Conservation (phyloP, 345 rosid species). For the Ricinus communis region DNA sequence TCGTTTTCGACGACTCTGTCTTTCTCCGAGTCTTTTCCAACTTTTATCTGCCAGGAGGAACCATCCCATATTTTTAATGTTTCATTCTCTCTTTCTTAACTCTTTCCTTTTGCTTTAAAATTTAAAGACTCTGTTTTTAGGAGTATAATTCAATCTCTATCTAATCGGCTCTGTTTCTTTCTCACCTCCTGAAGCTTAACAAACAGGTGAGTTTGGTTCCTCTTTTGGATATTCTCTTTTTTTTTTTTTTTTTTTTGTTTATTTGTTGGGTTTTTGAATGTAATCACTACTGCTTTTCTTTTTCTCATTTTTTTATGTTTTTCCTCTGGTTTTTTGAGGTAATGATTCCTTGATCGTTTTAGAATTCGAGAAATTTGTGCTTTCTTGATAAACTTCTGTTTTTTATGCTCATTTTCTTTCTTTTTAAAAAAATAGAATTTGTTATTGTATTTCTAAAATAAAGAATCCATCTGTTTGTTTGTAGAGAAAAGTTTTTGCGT, state of each 20-base stretch:
- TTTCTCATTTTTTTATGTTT: not conserved
- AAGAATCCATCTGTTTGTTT: slow-evolving; percentile 7
- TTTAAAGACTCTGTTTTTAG: not conserved
- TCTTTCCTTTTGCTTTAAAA: slow-evolving; percentile 2
- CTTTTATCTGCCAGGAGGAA: not conserved
- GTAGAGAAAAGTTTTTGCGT: not conserved
- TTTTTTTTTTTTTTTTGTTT: not conserved
- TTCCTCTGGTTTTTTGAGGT: not conserved
- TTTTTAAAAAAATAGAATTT: no score
- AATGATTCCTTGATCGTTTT: not conserved
- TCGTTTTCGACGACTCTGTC: slow-evolving; percentile 31
- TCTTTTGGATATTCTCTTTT: no score
- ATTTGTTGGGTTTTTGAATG: not conserved
- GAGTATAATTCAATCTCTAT: no score
- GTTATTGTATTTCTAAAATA: not conserved
- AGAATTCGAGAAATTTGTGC: not conserved
- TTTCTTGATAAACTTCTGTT: not conserved
- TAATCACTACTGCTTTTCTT: not conserved
- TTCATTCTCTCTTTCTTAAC: not conserved
- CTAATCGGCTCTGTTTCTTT: not conserved
- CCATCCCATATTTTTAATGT: not conserved
- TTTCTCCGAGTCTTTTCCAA: not conserved
- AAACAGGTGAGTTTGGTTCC: not conserved
- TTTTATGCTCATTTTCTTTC: not conserved
- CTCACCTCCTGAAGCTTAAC: not conserved